phyloP scores from a whole-genome alignment of 2,329 filamentous ascomycete genomes.

The Claviceps digitariae region DNA sequence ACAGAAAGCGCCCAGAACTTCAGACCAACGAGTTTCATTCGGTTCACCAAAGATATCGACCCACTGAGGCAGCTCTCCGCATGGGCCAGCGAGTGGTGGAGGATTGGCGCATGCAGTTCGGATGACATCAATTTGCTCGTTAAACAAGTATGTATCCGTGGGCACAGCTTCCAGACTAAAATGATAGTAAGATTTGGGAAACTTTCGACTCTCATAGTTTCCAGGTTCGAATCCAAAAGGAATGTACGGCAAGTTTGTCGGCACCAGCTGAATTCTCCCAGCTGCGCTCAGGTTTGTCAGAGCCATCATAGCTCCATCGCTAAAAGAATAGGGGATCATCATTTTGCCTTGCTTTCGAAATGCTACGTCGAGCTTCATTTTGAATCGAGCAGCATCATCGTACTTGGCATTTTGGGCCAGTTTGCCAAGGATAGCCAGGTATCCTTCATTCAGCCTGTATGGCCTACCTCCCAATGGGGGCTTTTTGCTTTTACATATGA shows the following conservation, averaged over 20 bases:
- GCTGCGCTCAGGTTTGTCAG: conserved; percentile 50
- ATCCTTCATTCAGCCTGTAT: conserved; percentile 48
- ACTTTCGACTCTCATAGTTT: conserved; percentile 57
- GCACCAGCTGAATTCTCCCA: conserved; percentile 39
- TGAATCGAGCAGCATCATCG: conserved; percentile 44
- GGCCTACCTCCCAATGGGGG: conserved; percentile 44
- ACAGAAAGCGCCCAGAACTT: conserved; percentile 47
- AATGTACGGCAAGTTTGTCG: conserved; percentile 43
- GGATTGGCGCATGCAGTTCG: conserved; percentile 20
- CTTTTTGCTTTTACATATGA: conserved; percentile 48
- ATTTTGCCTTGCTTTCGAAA: conserved; percentile 32
- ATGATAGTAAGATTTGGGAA: conserved; percentile 50
- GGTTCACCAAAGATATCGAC: conserved; percentile 51
- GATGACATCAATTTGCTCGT: conserved; percentile 34
- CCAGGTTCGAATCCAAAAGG: conserved; percentile 58
- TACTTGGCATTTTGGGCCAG: conserved; percentile 40
- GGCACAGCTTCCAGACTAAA: conserved; percentile 49
- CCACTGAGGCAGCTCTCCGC: conserved; percentile 54
- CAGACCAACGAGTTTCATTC: conserved; percentile 48
- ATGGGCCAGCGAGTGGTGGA: conserved; percentile 28
- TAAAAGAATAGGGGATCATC: conserved; percentile 40
- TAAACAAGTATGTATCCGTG: conserved; percentile 48
- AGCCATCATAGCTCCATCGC: conserved; percentile 54
- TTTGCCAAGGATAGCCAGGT: conserved; percentile 43
- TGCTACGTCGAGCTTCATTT: conserved; percentile 41